Evolutionary conservation across 176 grass and related monocot genomes (phyloP), one percentile per base, ranked within the genome.

Genomic region (Phoenix roebelenii): DNA sequence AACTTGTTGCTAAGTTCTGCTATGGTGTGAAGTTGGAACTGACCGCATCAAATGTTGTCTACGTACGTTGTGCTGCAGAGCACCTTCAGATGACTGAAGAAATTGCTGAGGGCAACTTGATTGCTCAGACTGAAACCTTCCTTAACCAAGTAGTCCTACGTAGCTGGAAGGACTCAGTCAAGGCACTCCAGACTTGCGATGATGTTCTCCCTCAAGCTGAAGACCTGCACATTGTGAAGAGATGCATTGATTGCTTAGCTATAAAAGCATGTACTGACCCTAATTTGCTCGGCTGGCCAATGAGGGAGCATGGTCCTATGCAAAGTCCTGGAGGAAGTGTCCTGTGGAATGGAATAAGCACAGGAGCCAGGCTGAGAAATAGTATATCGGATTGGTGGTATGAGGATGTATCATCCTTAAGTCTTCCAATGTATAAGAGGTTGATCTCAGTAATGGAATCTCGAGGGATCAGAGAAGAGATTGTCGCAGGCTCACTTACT

Each of bases 271-370:
- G 74, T 25, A 77, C 64, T 57, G 63, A 85, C 39, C 78, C 87
- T 0, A 73, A 82, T 67, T 59, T 79, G 70, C 75, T 82, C 55
- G 82, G 67, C 5, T 82, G 78, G 79, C 79, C 78, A 25, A 76
- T 82, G 25, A 16, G 50, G 68, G 78, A 85, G 52, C 72, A 59
- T 55, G 82, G 75, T 5, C 83, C 83, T 6, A 82, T 67, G 54
- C 74, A 84, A 69, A 95, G 78, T 82, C 83, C 80, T 61, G 80
- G 86, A 74, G 81, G 86, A 20, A 87, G 74, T 14, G 70, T 90
- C 44, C 71, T 86, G 59, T 95, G 90, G 90, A 95, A 95, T 65
- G 90, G 90, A 67, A 95, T 95, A 64, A 83, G 82, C 65, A 83
- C 79, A 4, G 83, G 80, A 75, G 85, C 79, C 51, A 85, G 55